Evolutionary conservation across 768 basidiomycete genomes (phyloP).

Genomic region (Tephrocybe sp.): DNA sequence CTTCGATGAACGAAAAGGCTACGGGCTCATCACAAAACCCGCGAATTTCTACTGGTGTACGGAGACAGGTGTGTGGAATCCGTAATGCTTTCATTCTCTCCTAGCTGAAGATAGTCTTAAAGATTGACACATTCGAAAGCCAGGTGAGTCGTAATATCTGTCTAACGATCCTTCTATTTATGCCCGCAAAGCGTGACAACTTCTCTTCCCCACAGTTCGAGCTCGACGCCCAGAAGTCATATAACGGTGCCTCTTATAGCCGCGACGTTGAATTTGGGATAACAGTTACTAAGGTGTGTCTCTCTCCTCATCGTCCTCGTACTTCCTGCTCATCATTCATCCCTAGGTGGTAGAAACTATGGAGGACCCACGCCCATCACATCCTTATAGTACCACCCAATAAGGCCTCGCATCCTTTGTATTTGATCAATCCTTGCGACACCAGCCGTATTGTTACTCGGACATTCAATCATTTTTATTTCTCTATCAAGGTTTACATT

Average conservation of each 20-base stretch:
- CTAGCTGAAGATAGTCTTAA: not conserved
- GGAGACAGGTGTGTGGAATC: conserved; percentile 10
- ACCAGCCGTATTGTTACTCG: not conserved
- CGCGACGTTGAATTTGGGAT: conserved; percentile 14
- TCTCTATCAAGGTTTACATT: no score
- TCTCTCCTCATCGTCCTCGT: not conserved
- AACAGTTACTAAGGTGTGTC: conserved; percentile 13
- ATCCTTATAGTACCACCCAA: not conserved
- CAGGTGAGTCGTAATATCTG: not conserved
- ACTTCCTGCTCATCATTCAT: not conserved
- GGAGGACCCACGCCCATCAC: conserved; percentile 7
- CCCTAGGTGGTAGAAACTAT: conserved; percentile 11
- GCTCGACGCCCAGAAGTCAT: conserved; percentile 6
- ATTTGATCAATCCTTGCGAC: no score
- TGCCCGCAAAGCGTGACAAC: not conserved
- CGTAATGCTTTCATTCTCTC: not conserved
- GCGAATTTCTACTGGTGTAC: conserved; percentile 21
- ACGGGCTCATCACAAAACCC: conserved; percentile 23
- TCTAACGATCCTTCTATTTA: no score
- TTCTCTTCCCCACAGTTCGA: conserved; percentile 8
- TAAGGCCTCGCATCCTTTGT: not conserved
- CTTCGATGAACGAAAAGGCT: conserved; percentile 28
- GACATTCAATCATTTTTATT: not conserved
- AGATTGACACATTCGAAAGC: conserved; percentile 4
- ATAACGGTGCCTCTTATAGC: not conserved